Conservation (phyloP, 805 yeast genomes). For the Teunomyces atbi region DNA sequence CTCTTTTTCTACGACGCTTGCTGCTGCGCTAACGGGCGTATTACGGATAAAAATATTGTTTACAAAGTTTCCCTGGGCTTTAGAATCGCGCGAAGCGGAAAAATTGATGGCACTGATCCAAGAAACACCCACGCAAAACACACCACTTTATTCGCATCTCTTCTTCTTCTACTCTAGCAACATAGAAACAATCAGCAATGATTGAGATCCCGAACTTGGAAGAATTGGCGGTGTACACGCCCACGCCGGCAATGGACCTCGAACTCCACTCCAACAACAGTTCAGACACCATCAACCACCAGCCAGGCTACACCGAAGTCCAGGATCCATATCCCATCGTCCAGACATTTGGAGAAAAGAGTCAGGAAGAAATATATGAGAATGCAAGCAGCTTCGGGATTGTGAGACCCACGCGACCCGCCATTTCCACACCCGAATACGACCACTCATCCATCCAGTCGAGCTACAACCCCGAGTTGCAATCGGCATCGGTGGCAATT, state of each 20-base stretch:
- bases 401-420: background rate
- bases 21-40: too few species aligned
- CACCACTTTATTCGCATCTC: background rate
- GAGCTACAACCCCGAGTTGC: constrained; percentile 5
- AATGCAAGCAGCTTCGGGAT: constrained; percentile 1
- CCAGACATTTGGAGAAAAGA: background rate
- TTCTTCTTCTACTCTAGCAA: background rate
- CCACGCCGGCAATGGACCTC: constrained; percentile 9
- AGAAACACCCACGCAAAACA: background rate
- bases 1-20: too few species aligned
- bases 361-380: background rate
- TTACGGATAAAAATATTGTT: background rate
- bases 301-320: constrained; percentile 5
- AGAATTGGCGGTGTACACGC: constrained; percentile 18
- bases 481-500: constrained; percentile 5
- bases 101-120: constrained; percentile 5
- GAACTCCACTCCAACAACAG: constrained; percentile 12
- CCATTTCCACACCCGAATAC: background rate
- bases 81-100: background rate
- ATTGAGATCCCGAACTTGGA: constrained; percentile 46
- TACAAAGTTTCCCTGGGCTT: background rate
- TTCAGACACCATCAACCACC: constrained; percentile 6
- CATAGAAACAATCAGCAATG: constrained; percentile 19
- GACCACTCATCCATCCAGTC: constrained; percentile 4
- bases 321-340: constrained; percentile 3